Evolutionary conservation across 2,329 filamentous ascomycete species (phyloP).

Genomic region (Fusarium temperatum): DNA sequence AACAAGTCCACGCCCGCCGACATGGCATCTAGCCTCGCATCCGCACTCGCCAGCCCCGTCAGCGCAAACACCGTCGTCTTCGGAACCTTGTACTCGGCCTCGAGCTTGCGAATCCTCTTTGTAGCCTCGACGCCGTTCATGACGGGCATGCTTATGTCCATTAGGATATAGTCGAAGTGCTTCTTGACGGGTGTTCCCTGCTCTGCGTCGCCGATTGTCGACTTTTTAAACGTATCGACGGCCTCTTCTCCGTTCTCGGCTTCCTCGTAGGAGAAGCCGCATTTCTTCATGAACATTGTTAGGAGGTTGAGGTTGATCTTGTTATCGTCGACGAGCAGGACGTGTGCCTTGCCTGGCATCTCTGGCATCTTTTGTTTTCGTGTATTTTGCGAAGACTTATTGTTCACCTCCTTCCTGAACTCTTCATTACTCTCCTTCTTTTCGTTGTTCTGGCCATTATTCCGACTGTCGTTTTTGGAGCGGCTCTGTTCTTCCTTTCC

Average conservation of each 20-base stretch:
- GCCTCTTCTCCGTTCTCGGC: conserved; percentile 59
- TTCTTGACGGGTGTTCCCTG: neutral
- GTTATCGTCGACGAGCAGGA: conserved; percentile 55
- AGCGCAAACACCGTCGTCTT: conserved; percentile 60
- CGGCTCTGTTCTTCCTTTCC: neutral
- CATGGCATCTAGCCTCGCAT: conserved; percentile 59
- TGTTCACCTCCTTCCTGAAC: neutral
- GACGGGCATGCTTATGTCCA: conserved; percentile 66
- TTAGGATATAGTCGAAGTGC: conserved; percentile 49
- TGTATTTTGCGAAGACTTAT: neutral
- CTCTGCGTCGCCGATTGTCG: conserved; percentile 18
- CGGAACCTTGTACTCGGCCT: conserved; percentile 51
- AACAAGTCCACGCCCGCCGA: conserved; percentile 60
- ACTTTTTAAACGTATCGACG: conserved; percentile 52
- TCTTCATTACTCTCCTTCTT: neutral
- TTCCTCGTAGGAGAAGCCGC: conserved; percentile 51
- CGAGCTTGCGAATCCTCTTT: conserved; percentile 57
- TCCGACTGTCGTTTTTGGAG: neutral
- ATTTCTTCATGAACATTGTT: conserved; percentile 54
- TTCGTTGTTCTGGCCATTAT: neutral
- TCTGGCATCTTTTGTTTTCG: neutral
- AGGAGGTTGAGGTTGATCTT: conserved; percentile 54
- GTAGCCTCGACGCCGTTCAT: conserved; percentile 62
- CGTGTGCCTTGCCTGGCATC: conserved; percentile 20
- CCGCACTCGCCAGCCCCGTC: conserved; percentile 60